Evolutionary conservation across 768 basidiomycete species (phyloP).

Genomic region (Phaeolepiota aurea): DNA sequence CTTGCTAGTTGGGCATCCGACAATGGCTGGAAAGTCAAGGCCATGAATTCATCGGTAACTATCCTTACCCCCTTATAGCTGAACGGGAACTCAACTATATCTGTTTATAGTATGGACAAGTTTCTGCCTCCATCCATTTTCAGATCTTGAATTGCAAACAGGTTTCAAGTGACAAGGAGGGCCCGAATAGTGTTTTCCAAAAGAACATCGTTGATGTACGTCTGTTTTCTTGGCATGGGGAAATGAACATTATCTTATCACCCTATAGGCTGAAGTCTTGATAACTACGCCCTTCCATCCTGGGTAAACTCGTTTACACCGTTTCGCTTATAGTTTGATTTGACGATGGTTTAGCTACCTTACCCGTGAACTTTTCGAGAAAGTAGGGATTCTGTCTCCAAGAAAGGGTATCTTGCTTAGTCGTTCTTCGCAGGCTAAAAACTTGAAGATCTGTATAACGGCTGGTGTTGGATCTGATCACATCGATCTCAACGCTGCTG

Average conservation of each 20-base stretch:
- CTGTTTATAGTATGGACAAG: background rate
- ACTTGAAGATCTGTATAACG: constrained; percentile 84
- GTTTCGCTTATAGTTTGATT: background rate
- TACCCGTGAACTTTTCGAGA: constrained; percentile 62
- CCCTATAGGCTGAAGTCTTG: constrained; percentile 59
- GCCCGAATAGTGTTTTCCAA: constrained; percentile 71
- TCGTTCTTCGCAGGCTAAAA: constrained; percentile 54
- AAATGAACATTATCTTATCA: constrained; percentile 7
- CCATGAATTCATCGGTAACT: constrained; percentile 66
- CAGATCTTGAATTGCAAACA: constrained; percentile 13
- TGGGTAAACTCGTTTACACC: constrained; percentile 24
- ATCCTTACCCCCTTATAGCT: background rate
- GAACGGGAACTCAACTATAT: background rate
- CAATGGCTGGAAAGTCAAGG: constrained; percentile 64
- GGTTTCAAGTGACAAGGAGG: constrained; percentile 81
- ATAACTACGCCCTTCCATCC: constrained; percentile 87
- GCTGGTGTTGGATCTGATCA: constrained; percentile 90
- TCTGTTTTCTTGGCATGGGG: constrained; percentile 4
- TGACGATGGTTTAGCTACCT: constrained; percentile 38
- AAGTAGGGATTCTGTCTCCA: constrained; percentile 27
- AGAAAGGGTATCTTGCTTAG: background rate
- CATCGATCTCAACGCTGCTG: constrained; percentile 84
- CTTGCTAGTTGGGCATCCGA: constrained; percentile 56
- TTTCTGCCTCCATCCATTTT: background rate
- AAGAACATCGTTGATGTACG: constrained; percentile 75